Evolutionary conservation across 306 rosid genomes (phyloP).

Genomic region (Citrullus mucosospermus): DNA sequence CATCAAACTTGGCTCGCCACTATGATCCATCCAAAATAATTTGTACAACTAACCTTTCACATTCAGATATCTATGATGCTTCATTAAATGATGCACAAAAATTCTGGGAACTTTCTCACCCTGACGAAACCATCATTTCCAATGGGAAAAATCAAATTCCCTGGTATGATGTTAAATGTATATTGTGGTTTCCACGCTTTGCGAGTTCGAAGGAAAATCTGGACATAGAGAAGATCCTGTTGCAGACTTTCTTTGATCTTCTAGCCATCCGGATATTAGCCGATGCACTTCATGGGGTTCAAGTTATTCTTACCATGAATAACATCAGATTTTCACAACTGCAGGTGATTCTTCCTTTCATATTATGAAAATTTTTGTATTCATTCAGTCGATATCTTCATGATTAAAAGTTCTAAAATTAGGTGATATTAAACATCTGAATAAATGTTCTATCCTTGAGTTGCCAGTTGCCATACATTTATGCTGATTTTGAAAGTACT

Average conservation of each 20-base stretch:
- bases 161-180: slow-evolving; percentile 48
- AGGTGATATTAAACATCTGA: neutral
- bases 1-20: slow-evolving; percentile 34
- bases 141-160: slow-evolving; percentile 43
- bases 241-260: slow-evolving; percentile 52
- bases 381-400: neutral
- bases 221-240: slow-evolving; percentile 24
- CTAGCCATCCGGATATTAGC: slow-evolving; percentile 57
- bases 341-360: slow-evolving; percentile 33
- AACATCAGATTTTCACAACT: slow-evolving; percentile 69
- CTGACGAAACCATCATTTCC: slow-evolving; percentile 50
- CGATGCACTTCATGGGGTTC: slow-evolving; percentile 32
- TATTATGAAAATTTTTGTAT: neutral
- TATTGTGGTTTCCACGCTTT: slow-evolving; percentile 68
- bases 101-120: slow-evolving; percentile 60
- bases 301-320: slow-evolving; percentile 62
- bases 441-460: neutral
- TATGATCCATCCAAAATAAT: slow-evolving; percentile 48
- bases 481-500: neutral
- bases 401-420: too few species aligned
- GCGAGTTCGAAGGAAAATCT: slow-evolving; percentile 30
- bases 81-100: slow-evolving; percentile 35
- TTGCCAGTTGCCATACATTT: neutral
- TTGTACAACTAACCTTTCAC: slow-evolving; percentile 45
- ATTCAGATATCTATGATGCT: slow-evolving; percentile 26